Conservation (phyloP, 2,329 filamentous ascomycete species). For the Claviceps humidiphila region DNA sequence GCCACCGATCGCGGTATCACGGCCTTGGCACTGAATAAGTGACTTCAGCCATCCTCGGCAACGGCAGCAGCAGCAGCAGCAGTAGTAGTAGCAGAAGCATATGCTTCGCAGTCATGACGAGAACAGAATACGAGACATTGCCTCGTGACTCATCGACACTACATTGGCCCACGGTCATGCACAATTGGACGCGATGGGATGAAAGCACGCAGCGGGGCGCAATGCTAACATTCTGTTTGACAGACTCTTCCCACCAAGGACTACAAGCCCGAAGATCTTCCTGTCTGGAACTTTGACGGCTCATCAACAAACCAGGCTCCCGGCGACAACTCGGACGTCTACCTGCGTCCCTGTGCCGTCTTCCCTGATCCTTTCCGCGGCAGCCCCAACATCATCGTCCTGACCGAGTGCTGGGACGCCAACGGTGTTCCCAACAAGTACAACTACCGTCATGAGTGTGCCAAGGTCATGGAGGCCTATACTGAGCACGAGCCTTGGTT, state of each 20-base stretch:
- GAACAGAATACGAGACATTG: neutral
- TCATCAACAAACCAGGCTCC: slow-evolving; percentile 87
- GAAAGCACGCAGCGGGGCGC: neutral
- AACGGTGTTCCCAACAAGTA: slow-evolving; percentile 95
- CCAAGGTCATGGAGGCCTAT: slow-evolving; percentile 80
- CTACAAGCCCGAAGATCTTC: slow-evolving; percentile 38
- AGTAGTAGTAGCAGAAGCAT: neutral
- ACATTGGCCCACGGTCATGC: neutral
- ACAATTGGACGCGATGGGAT: neutral
- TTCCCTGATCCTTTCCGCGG: slow-evolving; percentile 87
- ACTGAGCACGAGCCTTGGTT: slow-evolving; percentile 85
- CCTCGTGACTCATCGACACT: neutral
- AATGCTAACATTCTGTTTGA: neutral
- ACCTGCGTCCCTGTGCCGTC: slow-evolving; percentile 79
- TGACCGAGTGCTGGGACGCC: slow-evolving; percentile 86
- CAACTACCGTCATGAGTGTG: slow-evolving; percentile 91
- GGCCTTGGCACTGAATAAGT: neutral
- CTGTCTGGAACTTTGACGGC: slow-evolving; percentile 50
- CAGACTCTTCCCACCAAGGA: slow-evolving; percentile 38
- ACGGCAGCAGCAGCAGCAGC: neutral
- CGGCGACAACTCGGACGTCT: slow-evolving; percentile 93
- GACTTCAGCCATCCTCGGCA: neutral
- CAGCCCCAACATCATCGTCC: slow-evolving; percentile 83
- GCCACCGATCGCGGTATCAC: neutral
- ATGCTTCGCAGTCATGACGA: neutral